phyloP scores from a whole-genome alignment of 176 grass and related monocot genomes.

The Metroxylon sagu region DNA sequence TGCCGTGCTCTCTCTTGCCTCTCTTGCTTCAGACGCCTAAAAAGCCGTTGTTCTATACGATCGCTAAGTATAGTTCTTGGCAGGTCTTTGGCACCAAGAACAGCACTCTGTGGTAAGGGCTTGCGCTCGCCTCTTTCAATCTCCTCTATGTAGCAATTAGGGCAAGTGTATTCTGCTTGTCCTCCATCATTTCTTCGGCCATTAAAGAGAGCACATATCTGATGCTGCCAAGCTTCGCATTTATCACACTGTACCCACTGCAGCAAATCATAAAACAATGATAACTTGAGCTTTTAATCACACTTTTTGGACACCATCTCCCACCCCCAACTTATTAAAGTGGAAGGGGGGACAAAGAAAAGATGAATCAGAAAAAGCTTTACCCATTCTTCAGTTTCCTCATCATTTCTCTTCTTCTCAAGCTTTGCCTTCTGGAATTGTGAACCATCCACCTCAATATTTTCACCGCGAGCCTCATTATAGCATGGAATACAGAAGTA shows the following conservation, averaged over 20 bases:
- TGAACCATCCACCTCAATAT: conserved; percentile 73
- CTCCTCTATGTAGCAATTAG: conserved; percentile 82
- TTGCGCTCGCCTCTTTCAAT: conserved; percentile 70
- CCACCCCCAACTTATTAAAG: too few species aligned
- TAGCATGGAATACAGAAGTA: conserved; percentile 89
- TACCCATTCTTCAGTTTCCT: conserved; percentile 99
- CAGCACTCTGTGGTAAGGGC: conserved; percentile 91
- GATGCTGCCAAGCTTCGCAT: conserved; percentile 98
- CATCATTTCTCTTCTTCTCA: conserved; percentile 96
- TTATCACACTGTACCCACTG: conserved; percentile 99
- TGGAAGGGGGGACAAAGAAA: not conserved
- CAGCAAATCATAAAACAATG: conserved; percentile 17
- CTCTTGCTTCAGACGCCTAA: conserved; percentile 69
- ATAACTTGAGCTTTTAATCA: not conserved
- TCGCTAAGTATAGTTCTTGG: conserved; percentile 92
- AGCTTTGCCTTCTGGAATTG: conserved; percentile 55
- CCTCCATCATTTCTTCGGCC: conserved; percentile 93
- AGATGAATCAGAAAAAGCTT: conserved; percentile 21
- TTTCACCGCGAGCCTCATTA: conserved; percentile 85
- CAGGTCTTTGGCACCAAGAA: conserved; percentile 98
- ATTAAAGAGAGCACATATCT: conserved; percentile 98
- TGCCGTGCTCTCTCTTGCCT: conserved; percentile 64
- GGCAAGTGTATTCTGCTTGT: conserved; percentile 96
- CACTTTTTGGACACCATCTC: too few species aligned
- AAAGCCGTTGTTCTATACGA: conserved; percentile 87